These are phyloP conservation scores for Lumnitzera littorea DNA, from an alignment of 345 rosid genomes.

Conservation along the genomic window DNA sequence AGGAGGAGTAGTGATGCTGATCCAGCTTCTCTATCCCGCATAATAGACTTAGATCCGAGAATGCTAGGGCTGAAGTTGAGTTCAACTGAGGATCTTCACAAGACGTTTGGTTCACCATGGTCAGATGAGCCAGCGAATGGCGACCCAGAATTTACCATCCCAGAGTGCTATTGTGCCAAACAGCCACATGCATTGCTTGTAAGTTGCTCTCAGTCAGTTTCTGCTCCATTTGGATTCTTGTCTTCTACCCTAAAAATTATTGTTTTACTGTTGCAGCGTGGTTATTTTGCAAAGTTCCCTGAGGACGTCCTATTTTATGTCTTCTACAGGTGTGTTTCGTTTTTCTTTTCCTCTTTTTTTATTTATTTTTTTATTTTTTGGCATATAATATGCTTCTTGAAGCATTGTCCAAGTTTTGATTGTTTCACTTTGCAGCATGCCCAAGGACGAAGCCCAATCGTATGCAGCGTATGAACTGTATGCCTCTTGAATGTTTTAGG, in stretches of 20 bases:
- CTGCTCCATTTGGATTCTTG: background rate
- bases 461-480: slow-evolving; percentile 96
- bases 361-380: background rate
- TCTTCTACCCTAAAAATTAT: background rate
- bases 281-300: slow-evolving; percentile 69
- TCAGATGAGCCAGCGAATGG: slow-evolving; percentile 89
- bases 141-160: slow-evolving; percentile 90
- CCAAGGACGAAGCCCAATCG: slow-evolving; percentile 92
- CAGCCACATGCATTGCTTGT: slow-evolving; percentile 77
- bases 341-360: background rate
- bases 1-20: slow-evolving; percentile 24
- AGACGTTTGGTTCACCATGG: slow-evolving; percentile 98
- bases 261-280: slow-evolving; percentile 51
- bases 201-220: slow-evolving; percentile 14
- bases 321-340: slow-evolving; percentile 47
- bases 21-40: slow-evolving; percentile 19
- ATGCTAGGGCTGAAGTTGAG: slow-evolving; percentile 90
- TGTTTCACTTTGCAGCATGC: slow-evolving; percentile 80
- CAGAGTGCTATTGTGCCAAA: slow-evolving; percentile 86
- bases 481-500: slow-evolving; percentile 15
- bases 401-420: background rate
- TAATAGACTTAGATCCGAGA: slow-evolving; percentile 60
- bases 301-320: slow-evolving; percentile 65
- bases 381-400: background rate
- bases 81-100: slow-evolving; percentile 82